Evolutionary conservation across 441 rosid species (phyloP).

Genomic region (Arabidopsis hybrid): DNA sequence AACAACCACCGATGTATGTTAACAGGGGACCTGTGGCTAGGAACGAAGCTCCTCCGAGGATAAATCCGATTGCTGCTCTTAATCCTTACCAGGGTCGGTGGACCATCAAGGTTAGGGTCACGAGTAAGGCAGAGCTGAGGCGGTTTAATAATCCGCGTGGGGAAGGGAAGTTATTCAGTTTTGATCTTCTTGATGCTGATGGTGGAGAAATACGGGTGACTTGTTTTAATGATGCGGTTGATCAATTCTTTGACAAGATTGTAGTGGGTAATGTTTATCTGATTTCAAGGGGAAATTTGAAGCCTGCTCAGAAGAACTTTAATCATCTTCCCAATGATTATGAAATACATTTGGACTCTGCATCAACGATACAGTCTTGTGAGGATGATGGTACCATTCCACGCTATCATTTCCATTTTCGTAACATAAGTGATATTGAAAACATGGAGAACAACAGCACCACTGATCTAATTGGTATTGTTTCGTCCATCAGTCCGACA

Average conservation of each 20-base stretch:
- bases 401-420: slow-evolving; percentile 72
- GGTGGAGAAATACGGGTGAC: slow-evolving; percentile 94
- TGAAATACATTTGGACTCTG: slow-evolving; percentile 66
- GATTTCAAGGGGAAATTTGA: slow-evolving; percentile 59
- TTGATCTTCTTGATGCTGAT: slow-evolving; percentile 87
- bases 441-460: slow-evolving; percentile 65
- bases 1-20: slow-evolving; percentile 58
- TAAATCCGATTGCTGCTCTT: slow-evolving; percentile 74
- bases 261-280: slow-evolving; percentile 70
- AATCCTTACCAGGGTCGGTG: slow-evolving; percentile 88
- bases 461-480: slow-evolving; percentile 76
- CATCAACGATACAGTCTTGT: slow-evolving; percentile 67
- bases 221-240: slow-evolving; percentile 91
- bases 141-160: slow-evolving; percentile 79
- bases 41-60: slow-evolving; percentile 72
- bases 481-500: slow-evolving; percentile 59
- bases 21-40: slow-evolving; percentile 73
- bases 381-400: slow-evolving; percentile 81
- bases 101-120: slow-evolving; percentile 92
- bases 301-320: slow-evolving; percentile 80
- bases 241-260: slow-evolving; percentile 75
- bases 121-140: slow-evolving; percentile 74
- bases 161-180: slow-evolving; percentile 86
- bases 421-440: slow-evolving; percentile 67
- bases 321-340: slow-evolving; percentile 84